A percentile compares a stretch with the other conserved stretches of the same genome.
These are phyloP conservation scores for Glycine latifolia DNA, from an alignment of 306 rosid species.

Conservation along the genomic window DNA sequence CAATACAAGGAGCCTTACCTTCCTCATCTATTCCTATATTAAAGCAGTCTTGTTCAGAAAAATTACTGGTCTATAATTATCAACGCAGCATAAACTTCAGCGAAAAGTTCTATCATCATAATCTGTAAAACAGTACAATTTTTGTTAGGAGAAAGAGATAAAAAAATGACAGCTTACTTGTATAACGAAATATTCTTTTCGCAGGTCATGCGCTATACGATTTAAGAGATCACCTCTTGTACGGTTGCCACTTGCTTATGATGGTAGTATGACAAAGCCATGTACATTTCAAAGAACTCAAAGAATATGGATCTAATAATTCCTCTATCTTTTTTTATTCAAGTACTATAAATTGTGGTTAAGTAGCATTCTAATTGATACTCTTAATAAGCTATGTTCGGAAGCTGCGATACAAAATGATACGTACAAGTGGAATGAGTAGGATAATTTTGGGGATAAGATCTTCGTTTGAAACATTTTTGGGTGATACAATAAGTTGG, in stretches of 20 bases:
- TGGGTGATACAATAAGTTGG: background rate
- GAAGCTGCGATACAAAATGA: background rate
- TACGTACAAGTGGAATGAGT: background rate
- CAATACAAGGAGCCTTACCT: background rate
- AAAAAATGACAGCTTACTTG: slow-evolving; percentile 49
- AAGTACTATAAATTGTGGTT: background rate
- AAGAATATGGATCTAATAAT: slow-evolving; percentile 37
- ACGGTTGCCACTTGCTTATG: background rate
- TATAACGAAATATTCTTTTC: slow-evolving; percentile 47
- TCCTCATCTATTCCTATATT: background rate
- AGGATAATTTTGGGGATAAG: background rate
- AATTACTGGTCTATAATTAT: background rate
- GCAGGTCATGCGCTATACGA: slow-evolving; percentile 19
- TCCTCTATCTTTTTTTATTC: background rate
- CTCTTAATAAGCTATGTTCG: background rate
- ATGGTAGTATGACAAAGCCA: background rate
- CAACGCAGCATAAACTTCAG: slow-evolving; percentile 1
- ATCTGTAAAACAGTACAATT: slow-evolving; percentile 8
- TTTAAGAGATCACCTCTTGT: slow-evolving; percentile 33
- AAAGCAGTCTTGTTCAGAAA: slow-evolving; percentile 7
- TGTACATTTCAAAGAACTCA: background rate
- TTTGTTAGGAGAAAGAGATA: slow-evolving; percentile 28
- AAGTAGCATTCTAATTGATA: background rate
- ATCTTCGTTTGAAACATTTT: background rate
- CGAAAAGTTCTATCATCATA: slow-evolving; percentile 24